Conservation (phyloP, 2,329 filamentous ascomycete species). For the Reticulascus tulasneorum region DNA sequence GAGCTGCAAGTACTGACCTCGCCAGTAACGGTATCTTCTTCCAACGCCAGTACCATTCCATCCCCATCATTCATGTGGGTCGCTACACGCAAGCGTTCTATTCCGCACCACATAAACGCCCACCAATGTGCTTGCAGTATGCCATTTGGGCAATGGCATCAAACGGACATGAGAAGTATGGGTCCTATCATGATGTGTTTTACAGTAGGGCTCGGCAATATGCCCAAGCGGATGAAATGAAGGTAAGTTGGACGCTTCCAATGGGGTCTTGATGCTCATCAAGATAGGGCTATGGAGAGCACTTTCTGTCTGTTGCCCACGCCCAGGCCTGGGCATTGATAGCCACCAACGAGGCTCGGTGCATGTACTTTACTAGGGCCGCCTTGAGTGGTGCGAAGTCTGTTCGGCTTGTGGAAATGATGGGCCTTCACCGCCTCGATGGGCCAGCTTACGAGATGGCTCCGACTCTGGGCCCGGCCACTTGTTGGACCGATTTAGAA, state of each 20-base stretch:
- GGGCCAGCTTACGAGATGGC: slow-evolving; percentile 62
- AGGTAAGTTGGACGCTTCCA: slow-evolving; percentile 32
- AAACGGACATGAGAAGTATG: slow-evolving; percentile 67
- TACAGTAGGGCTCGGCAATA: slow-evolving; percentile 82
- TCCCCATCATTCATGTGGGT: slow-evolving; percentile 74
- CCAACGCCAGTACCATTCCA: slow-evolving; percentile 63
- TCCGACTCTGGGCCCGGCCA: slow-evolving; percentile 67
- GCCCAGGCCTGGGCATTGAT: slow-evolving; percentile 78
- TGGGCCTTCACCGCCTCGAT: slow-evolving; percentile 79
- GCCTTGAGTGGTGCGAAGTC: slow-evolving; percentile 75
- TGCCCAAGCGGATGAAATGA: slow-evolving; percentile 79
- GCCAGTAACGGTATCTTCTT: slow-evolving; percentile 72
- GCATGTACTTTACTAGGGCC: slow-evolving; percentile 79
- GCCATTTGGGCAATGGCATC: slow-evolving; percentile 83
- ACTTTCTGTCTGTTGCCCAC: slow-evolving; percentile 73
- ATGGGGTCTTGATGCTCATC: neutral
- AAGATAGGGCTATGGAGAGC: slow-evolving; percentile 65
- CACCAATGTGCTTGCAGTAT: slow-evolving; percentile 80
- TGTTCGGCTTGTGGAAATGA: slow-evolving; percentile 71
- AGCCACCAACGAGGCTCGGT: slow-evolving; percentile 75
- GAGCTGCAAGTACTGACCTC: slow-evolving; percentile 5
- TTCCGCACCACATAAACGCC: slow-evolving; percentile 66
- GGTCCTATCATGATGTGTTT: slow-evolving; percentile 68
- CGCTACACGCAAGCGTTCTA: slow-evolving; percentile 75
- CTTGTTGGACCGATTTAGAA: slow-evolving; percentile 71